Evolutionary conservation across 2,329 filamentous ascomycete genomes (phyloP).

Genomic region (Apiospora koreana): DNA sequence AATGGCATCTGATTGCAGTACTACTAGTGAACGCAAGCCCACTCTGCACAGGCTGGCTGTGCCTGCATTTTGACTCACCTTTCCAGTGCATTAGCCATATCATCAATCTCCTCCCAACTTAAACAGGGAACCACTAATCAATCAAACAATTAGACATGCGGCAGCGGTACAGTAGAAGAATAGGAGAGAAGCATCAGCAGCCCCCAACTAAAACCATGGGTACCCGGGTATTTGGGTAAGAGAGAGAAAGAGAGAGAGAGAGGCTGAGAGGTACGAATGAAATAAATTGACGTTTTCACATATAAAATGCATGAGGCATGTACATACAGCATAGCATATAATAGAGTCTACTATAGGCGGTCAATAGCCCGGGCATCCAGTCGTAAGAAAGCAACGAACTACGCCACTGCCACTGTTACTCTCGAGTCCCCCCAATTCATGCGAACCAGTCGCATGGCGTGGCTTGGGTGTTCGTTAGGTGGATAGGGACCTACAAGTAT

Average conservation of each 20-base stretch:
- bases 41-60: background rate
- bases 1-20: background rate
- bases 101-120: background rate
- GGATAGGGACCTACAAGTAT: background rate
- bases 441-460: background rate
- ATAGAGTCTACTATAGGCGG: background rate
- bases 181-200: background rate
- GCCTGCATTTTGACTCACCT: slow-evolving; percentile 2
- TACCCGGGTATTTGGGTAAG: background rate
- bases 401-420: background rate
- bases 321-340: background rate
- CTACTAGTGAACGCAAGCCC: background rate
- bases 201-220: background rate
- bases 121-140: background rate
- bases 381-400: background rate
- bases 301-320: background rate
- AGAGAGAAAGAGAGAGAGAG: too few relatives aligned
- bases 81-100: background rate
- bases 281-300: too few relatives aligned
- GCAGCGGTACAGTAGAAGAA: background rate
- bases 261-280: too few relatives aligned
- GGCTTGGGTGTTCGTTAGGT: background rate
- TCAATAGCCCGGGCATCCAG: background rate
- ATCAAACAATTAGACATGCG: background rate
- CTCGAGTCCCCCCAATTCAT: background rate